Evolutionary conservation across 108 stramenopile species (phyloP).

Genomic region (Cylindrotheca fusiformis): DNA sequence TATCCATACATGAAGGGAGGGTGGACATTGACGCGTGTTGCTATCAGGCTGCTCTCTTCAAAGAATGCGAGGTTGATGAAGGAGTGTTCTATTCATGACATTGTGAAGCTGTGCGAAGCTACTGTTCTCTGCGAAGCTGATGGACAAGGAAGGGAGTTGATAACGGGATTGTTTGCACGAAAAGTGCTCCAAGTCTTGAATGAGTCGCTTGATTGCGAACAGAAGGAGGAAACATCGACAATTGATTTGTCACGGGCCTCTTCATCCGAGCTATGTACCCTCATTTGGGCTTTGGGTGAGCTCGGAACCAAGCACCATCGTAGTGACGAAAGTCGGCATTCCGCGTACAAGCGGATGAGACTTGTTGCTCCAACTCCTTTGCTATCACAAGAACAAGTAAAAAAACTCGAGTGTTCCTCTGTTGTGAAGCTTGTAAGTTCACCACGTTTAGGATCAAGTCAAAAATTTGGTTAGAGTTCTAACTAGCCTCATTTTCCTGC

Average conservation of each 20-base stretch:
- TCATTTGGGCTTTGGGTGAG: slow-evolving; percentile 46
- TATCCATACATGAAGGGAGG: slow-evolving; percentile 34
- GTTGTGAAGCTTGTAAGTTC: slow-evolving; percentile 12
- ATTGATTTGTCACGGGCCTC: slow-evolving; percentile 14
- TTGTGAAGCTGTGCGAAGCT: slow-evolving; percentile 38
- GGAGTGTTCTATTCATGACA: slow-evolving; percentile 37
- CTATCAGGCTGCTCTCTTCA: slow-evolving; percentile 44
- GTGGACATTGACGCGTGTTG: slow-evolving; percentile 36
- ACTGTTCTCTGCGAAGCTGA: slow-evolving; percentile 27
- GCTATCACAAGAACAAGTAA: slow-evolving; percentile 11
- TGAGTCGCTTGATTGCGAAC: slow-evolving; percentile 20
- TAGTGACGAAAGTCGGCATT: slow-evolving; percentile 4
- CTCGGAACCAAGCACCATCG: slow-evolving; percentile 34
- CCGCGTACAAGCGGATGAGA: slow-evolving; percentile 30
- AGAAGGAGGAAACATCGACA: slow-evolving; percentile 2
- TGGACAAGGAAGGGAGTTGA: slow-evolving; percentile 28
- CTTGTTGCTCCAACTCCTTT: slow-evolving; percentile 20
- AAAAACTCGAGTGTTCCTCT: slow-evolving; percentile 6
- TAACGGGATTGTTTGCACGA: slow-evolving; percentile 41
- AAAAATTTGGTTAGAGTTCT: background rate
- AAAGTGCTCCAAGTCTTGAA: slow-evolving; percentile 45
- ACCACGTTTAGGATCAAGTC: background rate
- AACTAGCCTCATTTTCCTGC: background rate
- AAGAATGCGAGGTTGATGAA: slow-evolving; percentile 48
- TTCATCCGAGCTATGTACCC: slow-evolving; percentile 29